Evolutionary conservation across 2,329 filamentous ascomycete genomes (phyloP), one percentile per base, ranked within the genome.

Genomic region (Fusarium hostae): DNA sequence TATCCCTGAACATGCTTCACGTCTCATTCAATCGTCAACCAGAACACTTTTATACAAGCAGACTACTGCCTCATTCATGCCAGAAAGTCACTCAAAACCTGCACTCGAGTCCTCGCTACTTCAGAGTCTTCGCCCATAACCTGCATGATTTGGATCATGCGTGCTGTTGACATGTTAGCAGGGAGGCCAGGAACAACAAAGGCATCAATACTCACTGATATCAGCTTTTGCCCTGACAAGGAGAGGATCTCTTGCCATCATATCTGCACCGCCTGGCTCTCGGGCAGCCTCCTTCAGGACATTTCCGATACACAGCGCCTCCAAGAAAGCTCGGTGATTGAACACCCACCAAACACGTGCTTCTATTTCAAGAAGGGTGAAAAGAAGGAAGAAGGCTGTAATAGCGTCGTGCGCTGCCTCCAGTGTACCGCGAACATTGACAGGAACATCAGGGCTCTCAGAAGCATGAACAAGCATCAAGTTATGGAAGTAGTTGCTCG

Each of bases 271-370:
- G 1, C 81, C 81, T 13, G 82, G 81, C 67, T 87, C 84, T 41
- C 81, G 83, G 6, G 80, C 77, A 24, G 84, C 83, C 77, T 90
- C 87, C 43, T 85, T 82, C 63, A 91, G 78, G 28, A 90, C 85
- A 68, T 86, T 87, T 26, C 88, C 88, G 51, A 92, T 92, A 80
- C 89, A 93, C 77, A 91, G 79, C 35, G 91, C 91, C 82, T 95
- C 92, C 57, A 95, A 85, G 77, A 95, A 95, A 0, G 92, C 92
- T 2, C 93, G 85, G 78, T 95, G 93, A 78, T 94, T 93, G 73
- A 94, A 94, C 1, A 94, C 92, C 92, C 92, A 95, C 92, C 92
- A 95, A 2, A 94, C 92, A 18, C 90, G 87, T 2, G 92, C 91
- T 82, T 95, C 93, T 20, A 84, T 84, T 72, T 91, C 89, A 68